Evolutionary conservation across 176 grass and related monocot species (phyloP), one percentile per base, ranked within the genome.

Genomic region (Aegilops umbellulata): DNA sequence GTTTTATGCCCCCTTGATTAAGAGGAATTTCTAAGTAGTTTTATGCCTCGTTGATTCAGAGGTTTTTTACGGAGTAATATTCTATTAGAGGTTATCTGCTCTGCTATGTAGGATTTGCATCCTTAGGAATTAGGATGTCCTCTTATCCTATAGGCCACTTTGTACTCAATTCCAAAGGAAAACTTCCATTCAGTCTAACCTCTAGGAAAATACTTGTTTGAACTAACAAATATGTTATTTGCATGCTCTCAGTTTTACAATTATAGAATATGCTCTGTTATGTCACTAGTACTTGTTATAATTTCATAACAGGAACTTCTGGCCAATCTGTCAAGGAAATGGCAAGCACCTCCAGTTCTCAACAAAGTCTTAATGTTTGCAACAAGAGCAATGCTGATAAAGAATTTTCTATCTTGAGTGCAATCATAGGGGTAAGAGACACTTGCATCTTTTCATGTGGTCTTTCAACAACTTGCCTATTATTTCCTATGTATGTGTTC

Each of bases 331-430:
- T 6, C 11, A 55, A 83, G 49, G 47, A 72, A 39, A 60, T 29
- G 5, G n/a, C 46, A 82, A 70, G 65, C 80, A 70, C 19, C 11
- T 70, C 66, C 47, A 70, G 14, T 49, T 60, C 12, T 25, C 13
- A 60, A 27, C 22, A 27, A 12, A 55, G 19, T 55, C 29, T 36
- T 58, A 6, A 72, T 8, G 32, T 72, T 83, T 69, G 58, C n/a
- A 70, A 83, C 31, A 57, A 82, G 3, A 34, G 6, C 20, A 36
- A 23, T 51, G 39, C 65, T 26, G 66, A 82, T 32, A 68, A 82
- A 71, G 66, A 83, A n/a, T 3, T 83, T 9, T 29, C 36, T 73
- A 22, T 83, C 81, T 83, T 83, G 51, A 24, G 36, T 58, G 5
- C 36, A 25, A 38, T 72, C 6, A 29, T 83, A 42, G 22, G 35